These are phyloP conservation scores for Colletotrichum sp. DNA, from an alignment of 2,329 filamentous ascomycete species.

Conservation along the genomic window DNA sequence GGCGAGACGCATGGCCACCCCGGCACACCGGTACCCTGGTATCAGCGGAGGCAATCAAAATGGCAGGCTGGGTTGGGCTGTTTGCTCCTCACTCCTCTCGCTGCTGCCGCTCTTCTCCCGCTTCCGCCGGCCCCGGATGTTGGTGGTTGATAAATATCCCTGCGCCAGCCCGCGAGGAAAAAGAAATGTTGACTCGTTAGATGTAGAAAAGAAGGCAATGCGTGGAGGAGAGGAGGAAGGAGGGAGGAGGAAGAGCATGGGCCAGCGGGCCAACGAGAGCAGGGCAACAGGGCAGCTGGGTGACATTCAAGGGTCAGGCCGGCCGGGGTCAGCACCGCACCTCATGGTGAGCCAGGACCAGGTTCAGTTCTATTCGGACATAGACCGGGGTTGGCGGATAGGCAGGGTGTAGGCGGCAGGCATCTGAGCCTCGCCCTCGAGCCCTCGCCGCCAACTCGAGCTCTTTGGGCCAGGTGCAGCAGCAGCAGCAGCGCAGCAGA, in stretches of 20 bases:
- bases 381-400: background rate
- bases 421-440: background rate
- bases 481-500: background rate
- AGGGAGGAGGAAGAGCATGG: background rate
- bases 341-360: background rate
- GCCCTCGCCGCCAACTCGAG: background rate
- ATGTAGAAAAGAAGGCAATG: background rate
- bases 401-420: background rate
- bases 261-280: background rate
- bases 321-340: background rate
- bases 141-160: background rate
- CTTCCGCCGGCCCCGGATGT: background rate
- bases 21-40: background rate
- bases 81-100: background rate
- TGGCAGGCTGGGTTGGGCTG: background rate
- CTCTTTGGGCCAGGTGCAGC: background rate
- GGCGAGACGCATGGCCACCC: background rate
- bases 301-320: background rate
- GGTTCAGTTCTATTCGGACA: background rate
- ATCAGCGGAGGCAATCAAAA: background rate
- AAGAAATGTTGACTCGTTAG: background rate
- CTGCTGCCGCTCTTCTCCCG: background rate
- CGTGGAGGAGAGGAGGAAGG: background rate
- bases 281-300: background rate
- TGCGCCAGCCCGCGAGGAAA: background rate